A percentile compares a stretch with the other conserved stretches of the same genome.
These are phyloP conservation scores for Pyrenophora tritici-repentis DNA, from an alignment of 2,329 filamentous ascomycete species.

Conservation along the genomic window DNA sequence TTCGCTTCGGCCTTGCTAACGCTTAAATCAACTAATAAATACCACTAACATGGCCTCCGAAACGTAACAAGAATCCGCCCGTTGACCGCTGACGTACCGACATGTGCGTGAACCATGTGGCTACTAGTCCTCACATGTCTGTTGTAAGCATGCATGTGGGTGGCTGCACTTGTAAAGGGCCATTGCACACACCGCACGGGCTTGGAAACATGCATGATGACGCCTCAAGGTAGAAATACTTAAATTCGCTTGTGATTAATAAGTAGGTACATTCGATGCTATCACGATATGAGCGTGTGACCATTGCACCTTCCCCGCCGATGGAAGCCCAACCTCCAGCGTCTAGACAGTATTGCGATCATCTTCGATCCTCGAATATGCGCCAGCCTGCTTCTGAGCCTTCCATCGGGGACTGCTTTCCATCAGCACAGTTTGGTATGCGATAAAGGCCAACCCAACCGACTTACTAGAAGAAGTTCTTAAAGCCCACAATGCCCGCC, in stretches of 20 bases:
- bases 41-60: conserved; percentile 26
- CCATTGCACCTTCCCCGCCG: no score
- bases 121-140: no score
- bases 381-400: conserved; percentile 18
- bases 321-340: not conserved
- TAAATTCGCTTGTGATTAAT: not conserved
- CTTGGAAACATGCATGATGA: not conserved
- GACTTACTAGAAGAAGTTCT: conserved; percentile 58
- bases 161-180: not conserved
- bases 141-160: no score
- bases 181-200: not conserved
- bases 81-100: not conserved
- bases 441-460: not conserved
- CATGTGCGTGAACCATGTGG: no score
- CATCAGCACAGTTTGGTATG: conserved; percentile 24
- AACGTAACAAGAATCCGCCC: conserved; percentile 35
- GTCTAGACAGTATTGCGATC: conserved; percentile 5
- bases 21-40: conserved; percentile 20
- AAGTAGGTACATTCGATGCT: not conserved
- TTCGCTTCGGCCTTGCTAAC: conserved; percentile 4
- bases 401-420: conserved; percentile 31
- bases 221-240: not conserved
- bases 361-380: conserved; percentile 25
- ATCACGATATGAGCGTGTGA: not conserved
- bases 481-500: conserved; percentile 59